Conservation (phyloP, 2,329 filamentous ascomycete genomes). For the Clonostachys solani region DNA sequence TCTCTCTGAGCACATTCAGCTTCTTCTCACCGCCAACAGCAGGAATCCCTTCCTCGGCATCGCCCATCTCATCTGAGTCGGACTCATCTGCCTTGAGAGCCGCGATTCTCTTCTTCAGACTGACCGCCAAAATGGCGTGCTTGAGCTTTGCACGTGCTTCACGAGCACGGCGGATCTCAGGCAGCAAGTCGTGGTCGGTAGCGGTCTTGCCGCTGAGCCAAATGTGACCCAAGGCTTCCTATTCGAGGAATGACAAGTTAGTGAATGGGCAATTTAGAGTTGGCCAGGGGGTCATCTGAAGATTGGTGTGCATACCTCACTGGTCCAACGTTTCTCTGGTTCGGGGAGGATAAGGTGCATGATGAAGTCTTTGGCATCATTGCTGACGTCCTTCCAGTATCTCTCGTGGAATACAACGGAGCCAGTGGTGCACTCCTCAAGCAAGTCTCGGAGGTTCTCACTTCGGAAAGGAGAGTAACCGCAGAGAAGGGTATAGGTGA, state of each 20-base stretch:
- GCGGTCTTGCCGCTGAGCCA: constrained; percentile 93
- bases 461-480: constrained; percentile 98
- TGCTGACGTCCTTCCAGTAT: constrained; percentile 97
- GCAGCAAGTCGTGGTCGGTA: constrained; percentile 93
- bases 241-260: constrained; percentile 1
- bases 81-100: constrained; percentile 91
- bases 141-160: constrained; percentile 87
- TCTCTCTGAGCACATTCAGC: constrained; percentile 1
- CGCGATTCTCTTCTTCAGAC: constrained; percentile 92
- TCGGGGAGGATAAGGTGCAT: constrained; percentile 72
- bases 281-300: background rate
- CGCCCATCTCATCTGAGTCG: constrained; percentile 67
- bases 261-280: background rate
- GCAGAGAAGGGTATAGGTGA: constrained; percentile 96
- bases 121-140: constrained; percentile 93
- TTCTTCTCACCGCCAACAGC: constrained; percentile 7
- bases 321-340: constrained; percentile 72
- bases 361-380: constrained; percentile 95
- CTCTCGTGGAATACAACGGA: constrained; percentile 92
- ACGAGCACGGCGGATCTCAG: constrained; percentile 85
- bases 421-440: constrained; percentile 85
- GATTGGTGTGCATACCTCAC: constrained; percentile 52
- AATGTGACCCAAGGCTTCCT: constrained; percentile 75
- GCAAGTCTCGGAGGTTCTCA: constrained; percentile 87
- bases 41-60: constrained; percentile 50